Base-by-base conservation (phyloP, 1,139 yeast species). In the Saccharomyces pastorianus region DNA sequence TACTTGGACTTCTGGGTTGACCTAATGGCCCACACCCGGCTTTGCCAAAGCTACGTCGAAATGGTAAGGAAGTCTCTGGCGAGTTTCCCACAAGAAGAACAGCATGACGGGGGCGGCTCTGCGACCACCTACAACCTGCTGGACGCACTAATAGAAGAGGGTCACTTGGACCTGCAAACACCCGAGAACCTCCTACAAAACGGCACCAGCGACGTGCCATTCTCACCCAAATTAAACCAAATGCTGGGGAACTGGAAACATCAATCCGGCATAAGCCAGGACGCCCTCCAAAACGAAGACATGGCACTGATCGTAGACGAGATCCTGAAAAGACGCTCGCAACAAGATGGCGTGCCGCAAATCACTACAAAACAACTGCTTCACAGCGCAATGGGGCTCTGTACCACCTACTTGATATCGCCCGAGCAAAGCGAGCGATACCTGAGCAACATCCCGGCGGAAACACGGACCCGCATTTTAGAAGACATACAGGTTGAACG, bases 1-100 rank as follows among this genome's bases (percentile, higher is more conserved):
- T 91, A 88, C 65, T 76, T 91, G 53, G 98, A 93, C 70, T 93
- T 91, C 64, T 87, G 95, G 95, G 85, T 93, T 52, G 99, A 93
- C 64, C 83, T 89, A 46, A 88, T 90, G 58, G 88, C 89, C 58
- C 98, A 93, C 69, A 76, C 88, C 64, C 82, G 90, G 57, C 76
- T 91, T 41, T 93, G 98, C 72, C 85, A 91, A 59, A 90, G 86
- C 63, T 90, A 89, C 66, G 90, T 89, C 41, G 78, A 80, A 56
- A 95, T 95, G 0, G 77, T 91, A 46, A 76, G 93, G 60, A 86
- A 85, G 51, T 69, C 74, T 28, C 59, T 73, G 13, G 13, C 11
- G 7, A 38, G 4, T 17, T 38, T 17, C 44, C 44, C 44, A 38
- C 23, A 38, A 20, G 44, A 34, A 34, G 5, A 34, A 2, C 20